Conservation (phyloP, 2,329 filamentous ascomycete species). For the Colletotrichum paranaense region DNA sequence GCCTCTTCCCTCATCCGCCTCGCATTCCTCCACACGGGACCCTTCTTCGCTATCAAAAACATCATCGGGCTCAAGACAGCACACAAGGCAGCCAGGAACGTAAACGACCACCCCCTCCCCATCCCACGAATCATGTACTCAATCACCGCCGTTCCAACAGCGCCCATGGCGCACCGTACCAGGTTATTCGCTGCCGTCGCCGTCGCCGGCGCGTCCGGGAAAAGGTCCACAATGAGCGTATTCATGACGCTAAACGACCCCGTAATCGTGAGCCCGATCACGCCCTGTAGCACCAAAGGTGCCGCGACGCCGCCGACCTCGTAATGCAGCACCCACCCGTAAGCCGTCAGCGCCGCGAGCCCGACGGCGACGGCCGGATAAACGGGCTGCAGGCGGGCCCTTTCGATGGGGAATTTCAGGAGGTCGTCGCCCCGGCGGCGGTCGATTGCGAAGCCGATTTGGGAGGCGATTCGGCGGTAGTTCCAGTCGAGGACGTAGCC, state of each 20-base stretch:
- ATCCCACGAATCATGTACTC: constrained; percentile 67
- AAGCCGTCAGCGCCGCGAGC: constrained; percentile 63
- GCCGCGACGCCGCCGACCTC: constrained; percentile 63
- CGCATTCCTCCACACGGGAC: constrained; percentile 62
- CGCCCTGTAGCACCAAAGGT: constrained; percentile 66
- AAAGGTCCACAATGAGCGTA: constrained; percentile 72
- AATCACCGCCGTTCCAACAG: constrained; percentile 68
- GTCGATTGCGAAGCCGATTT: constrained; percentile 70
- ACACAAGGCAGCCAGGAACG: constrained; percentile 65
- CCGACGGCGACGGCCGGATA: constrained; percentile 66
- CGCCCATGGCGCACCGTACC: constrained; percentile 70
- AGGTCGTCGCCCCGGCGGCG: constrained; percentile 66
- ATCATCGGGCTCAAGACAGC: constrained; percentile 60
- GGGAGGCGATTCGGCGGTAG: constrained; percentile 74
- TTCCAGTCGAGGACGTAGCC: constrained; percentile 74
- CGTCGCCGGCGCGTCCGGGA: constrained; percentile 69
- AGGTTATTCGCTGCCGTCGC: constrained; percentile 74
- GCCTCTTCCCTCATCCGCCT: constrained; percentile 50
- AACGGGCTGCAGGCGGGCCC: constrained; percentile 64
- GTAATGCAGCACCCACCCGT: constrained; percentile 67
- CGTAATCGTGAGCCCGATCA: constrained; percentile 68
- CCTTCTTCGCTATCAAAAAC: constrained; percentile 59
- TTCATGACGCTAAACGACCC: constrained; percentile 73
- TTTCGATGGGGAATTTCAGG: constrained; percentile 64
- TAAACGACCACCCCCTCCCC: constrained; percentile 73